Base-by-base conservation (phyloP, 176 grass and related monocot genomes). In the Thinopyrum elongatum region DNA sequence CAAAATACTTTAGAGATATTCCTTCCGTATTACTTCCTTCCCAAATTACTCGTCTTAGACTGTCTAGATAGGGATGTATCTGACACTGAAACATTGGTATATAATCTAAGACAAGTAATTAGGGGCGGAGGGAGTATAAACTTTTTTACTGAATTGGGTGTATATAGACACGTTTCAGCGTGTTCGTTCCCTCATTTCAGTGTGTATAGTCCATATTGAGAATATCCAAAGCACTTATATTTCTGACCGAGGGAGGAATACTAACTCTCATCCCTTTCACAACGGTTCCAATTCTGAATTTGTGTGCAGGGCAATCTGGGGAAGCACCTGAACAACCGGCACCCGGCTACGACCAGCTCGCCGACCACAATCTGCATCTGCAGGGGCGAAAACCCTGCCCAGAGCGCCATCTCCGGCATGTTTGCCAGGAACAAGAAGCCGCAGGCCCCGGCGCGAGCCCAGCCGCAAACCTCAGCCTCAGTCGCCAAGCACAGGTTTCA, bases 251-350 rank as follows among this genome's bases (percentile, higher is more conserved):
- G 46, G 16, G 47, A 51, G 47, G 15, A 51, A 17, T 57, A 57
- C 53, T 7, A 1, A 22, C 53, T 57, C 0, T 1, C 7, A 57
- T 22, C 17, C 19, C 19, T 55, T 55, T 21, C 6, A 19, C 53
- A 3, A 8, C 53, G 6, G 1, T 57, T 21, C 7, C 53, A 22
- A 57, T 57, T 44, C n/a, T 73, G 38, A 12, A 13, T 11, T 44
- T 57, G 44, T 76, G 44, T 90, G 19, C 85, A 98, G n/a, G 94
- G 97, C 62, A 98, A 98, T 94, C 92, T 98, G 7, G 94, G 93
- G 78, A 94, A 95, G 62, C 97, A 98, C 89, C 92, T 98, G 19
- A 92, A 90, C 74, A 92, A 92, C 82, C 90, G 90, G 57, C 97
- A 98, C 79, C 94, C 96, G 15, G 92, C 27, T 98, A 95, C 67